phyloP scores from a whole-genome alignment of 2,329 filamentous ascomycete genomes.

The Stagonosporopsis rhizophila region DNA sequence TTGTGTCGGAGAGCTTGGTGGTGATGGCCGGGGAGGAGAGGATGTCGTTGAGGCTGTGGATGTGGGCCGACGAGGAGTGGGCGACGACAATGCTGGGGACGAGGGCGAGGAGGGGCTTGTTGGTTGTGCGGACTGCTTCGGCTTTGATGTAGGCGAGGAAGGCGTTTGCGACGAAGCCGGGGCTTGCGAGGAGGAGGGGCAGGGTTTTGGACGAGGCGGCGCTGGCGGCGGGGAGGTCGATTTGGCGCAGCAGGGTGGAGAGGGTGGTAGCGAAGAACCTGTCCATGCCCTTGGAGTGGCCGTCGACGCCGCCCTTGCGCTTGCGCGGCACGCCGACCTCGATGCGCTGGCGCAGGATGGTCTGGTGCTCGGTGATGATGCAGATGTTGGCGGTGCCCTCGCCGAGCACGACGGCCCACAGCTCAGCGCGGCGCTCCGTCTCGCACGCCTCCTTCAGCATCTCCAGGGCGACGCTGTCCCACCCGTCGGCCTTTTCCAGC shows the following conservation, averaged over 20 bases:
- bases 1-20: slow-evolving; percentile 80
- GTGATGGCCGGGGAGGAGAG: slow-evolving; percentile 81
- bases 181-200: slow-evolving; percentile 84
- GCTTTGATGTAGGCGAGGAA: slow-evolving; percentile 78
- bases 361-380: slow-evolving; percentile 80
- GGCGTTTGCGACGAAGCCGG: slow-evolving; percentile 82
- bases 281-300: slow-evolving; percentile 73
- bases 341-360: slow-evolving; percentile 73
- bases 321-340: slow-evolving; percentile 74
- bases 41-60: slow-evolving; percentile 87
- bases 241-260: slow-evolving; percentile 75
- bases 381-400: slow-evolving; percentile 86
- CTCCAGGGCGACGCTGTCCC: slow-evolving; percentile 87
- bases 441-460: slow-evolving; percentile 81
- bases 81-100: slow-evolving; percentile 73
- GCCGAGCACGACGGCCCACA: slow-evolving; percentile 93
- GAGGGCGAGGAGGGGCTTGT: slow-evolving; percentile 72
- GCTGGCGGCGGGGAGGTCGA: slow-evolving; percentile 66
- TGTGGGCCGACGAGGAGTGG: slow-evolving; percentile 82
- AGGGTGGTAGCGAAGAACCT: slow-evolving; percentile 82
- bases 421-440: slow-evolving; percentile 78
- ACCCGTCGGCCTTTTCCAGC: slow-evolving; percentile 79
- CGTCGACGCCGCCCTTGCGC: slow-evolving; percentile 64
- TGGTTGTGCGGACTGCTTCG: slow-evolving; percentile 68
- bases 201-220: slow-evolving; percentile 35